These are phyloP conservation scores for Suhomyces sp. DNA, from an alignment of 805 yeast species.

Conservation along the genomic window DNA sequence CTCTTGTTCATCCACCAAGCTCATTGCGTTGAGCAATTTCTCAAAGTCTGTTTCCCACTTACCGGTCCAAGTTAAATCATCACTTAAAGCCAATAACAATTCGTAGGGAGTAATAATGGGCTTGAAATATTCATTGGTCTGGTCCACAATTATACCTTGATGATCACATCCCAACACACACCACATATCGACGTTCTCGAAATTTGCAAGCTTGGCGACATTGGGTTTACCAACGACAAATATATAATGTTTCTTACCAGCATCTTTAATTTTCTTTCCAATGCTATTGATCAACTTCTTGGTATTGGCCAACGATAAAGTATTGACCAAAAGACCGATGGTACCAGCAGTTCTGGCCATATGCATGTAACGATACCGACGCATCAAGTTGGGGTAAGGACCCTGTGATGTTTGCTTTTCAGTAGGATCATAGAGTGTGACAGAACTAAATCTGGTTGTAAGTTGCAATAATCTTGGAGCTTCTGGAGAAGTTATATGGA, in stretches of 20 bases:
- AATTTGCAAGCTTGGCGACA: constrained; percentile 94
- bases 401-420: constrained; percentile 42
- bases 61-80: constrained; percentile 86
- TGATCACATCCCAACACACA: constrained; percentile 92
- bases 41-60: constrained; percentile 84
- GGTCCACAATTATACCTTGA: constrained; percentile 86
- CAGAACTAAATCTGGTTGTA: constrained; percentile 63
- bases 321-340: constrained; percentile 86
- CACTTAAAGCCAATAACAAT: constrained; percentile 72
- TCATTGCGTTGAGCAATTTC: constrained; percentile 46
- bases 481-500: constrained; percentile 73
- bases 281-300: constrained; percentile 62
- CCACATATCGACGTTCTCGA: constrained; percentile 94
- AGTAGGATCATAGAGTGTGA: constrained; percentile 50
- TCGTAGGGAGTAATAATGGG: constrained; percentile 96
- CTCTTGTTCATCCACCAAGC: constrained; percentile 32
- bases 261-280: constrained; percentile 57
- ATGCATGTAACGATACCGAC: constrained; percentile 83
- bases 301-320: constrained; percentile 78
- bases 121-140: constrained; percentile 74
- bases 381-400: constrained; percentile 77
- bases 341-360: constrained; percentile 90
- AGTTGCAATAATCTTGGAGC: constrained; percentile 76
- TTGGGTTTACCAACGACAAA: constrained; percentile 98
- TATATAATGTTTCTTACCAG: constrained; percentile 88